Base-by-base conservation (phyloP, 257 asterid genomes). In the Schizonepeta tenuifolia region DNA sequence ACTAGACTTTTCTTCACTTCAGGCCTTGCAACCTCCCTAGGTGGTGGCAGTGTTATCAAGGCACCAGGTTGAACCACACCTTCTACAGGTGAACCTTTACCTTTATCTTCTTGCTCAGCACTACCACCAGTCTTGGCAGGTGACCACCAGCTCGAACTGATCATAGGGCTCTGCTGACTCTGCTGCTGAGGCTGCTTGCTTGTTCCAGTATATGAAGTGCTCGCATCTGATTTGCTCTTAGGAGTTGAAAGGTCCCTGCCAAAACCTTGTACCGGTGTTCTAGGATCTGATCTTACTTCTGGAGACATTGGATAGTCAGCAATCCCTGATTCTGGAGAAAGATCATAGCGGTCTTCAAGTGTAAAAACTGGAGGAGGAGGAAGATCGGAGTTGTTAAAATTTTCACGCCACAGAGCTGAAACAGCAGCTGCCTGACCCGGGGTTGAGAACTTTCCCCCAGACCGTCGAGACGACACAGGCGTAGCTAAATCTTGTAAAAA, bases 401-500 rank as follows among this genome's bases (percentile, higher is more conserved):
- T 92, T 80, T 95, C 99, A 44, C 96, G 96, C 97, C 99, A 90
- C 31, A 95, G 81, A 36, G 99, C 96, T 1, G 97, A 92, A 57
- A 95, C 98, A 15, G 98, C 97, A 2, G 97, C 99, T 35, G 94
- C 97, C 80, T 95, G 98, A 40, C 97, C 98, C 0, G 97, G 88
- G 41, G 93, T 92, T 0, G 89, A 31, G 70, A 83, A 87, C 73
- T 87, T 95, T 1, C 88, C 93, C 15, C 90, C 89, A 4, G 96
- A 80, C 46, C 88, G 88, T 40, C 88, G 80, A 8, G 97, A 85
- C 18, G 99, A 80, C 14, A 92, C 83, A 0, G 99, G 99, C 0
- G 98, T 79, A 10, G 96, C 90, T 79, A 95, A 84, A 81, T 92
- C 99, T 73, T 90, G 96, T 79, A 85, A 95, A 74, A 95, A 90